Evolutionary conservation across 495 filamentous ascomycete genomes (phyloP).

Genomic region (Massariosphaeria phaeospora): DNA sequence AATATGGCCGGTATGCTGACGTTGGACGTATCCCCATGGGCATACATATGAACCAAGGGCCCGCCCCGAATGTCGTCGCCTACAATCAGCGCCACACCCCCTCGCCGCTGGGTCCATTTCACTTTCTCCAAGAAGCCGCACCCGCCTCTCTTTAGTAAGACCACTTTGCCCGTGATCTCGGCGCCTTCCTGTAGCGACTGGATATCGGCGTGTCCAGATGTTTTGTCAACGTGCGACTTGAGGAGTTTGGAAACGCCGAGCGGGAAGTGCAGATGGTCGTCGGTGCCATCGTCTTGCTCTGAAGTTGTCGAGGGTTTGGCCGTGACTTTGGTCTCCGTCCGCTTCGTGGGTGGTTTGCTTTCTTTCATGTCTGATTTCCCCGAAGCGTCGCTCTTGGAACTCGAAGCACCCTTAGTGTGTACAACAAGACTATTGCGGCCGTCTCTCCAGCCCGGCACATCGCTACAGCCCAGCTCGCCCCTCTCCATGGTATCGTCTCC

Average conservation of each 20-base stretch:
- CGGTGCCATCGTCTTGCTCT: constrained; percentile 70
- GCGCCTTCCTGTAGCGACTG: constrained; percentile 91
- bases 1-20: constrained; percentile 91
- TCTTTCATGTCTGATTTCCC: neutral
- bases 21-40: constrained; percentile 87
- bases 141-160: constrained; percentile 82
- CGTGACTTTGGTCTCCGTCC: neutral
- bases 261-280: constrained; percentile 79
- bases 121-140: constrained; percentile 97
- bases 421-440: constrained; percentile 16
- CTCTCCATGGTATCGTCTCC: constrained; percentile 63
- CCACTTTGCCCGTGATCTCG: constrained; percentile 89
- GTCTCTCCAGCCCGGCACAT: constrained; percentile 83
- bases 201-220: constrained; percentile 75
- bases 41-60: constrained; percentile 91
- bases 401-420: constrained; percentile 3
- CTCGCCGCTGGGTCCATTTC: constrained; percentile 89
- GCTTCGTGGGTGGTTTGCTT: neutral
- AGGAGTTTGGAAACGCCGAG: constrained; percentile 46
- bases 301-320: neutral
- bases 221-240: constrained; percentile 42
- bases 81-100: constrained; percentile 84
- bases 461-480: constrained; percentile 92
- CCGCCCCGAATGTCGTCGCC: constrained; percentile 88
- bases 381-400: constrained; percentile 2